phyloP scores from a whole-genome alignment of 305 asterid genomes.

The Solanum hybrid region DNA sequence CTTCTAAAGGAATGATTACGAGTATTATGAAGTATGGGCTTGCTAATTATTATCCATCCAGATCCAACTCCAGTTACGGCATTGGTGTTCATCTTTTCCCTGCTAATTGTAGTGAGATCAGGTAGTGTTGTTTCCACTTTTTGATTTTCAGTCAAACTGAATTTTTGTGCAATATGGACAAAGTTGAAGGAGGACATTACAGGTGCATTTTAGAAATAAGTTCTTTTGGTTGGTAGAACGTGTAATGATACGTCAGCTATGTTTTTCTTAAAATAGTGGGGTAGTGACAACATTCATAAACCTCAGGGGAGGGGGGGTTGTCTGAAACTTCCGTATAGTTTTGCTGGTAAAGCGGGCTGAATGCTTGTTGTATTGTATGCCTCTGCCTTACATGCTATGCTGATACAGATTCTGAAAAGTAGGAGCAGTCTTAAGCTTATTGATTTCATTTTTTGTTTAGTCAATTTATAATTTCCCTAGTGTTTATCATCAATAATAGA shows the following conservation, averaged over 20 bases:
- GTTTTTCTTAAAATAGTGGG: not conserved
- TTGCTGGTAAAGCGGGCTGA: not conserved
- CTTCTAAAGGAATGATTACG: constrained; percentile 39
- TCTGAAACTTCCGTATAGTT: not conserved
- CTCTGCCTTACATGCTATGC: not conserved
- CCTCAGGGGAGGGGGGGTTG: not conserved
- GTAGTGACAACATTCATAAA: not conserved
- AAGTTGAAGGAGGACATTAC: not conserved
- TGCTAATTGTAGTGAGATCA: constrained; percentile 59
- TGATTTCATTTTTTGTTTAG: not conserved
- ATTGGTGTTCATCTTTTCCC: constrained; percentile 73
- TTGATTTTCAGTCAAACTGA: not conserved
- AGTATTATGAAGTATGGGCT: constrained; percentile 62
- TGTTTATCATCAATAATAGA: not conserved
- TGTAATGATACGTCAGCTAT: too few species aligned
- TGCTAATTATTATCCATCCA: constrained; percentile 34
- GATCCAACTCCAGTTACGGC: constrained; percentile 35
- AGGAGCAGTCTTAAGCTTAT: not conserved
- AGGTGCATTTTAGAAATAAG: not conserved
- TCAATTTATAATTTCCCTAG: not conserved
- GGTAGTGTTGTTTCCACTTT: constrained; percentile 36
- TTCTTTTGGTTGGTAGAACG: not conserved
- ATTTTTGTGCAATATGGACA: not conserved
- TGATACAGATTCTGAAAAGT: not conserved
- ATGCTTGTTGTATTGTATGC: not conserved